phyloP scores from a whole-genome alignment of 192 early-diverging fungal species.

The Coemansia erecta region DNA sequence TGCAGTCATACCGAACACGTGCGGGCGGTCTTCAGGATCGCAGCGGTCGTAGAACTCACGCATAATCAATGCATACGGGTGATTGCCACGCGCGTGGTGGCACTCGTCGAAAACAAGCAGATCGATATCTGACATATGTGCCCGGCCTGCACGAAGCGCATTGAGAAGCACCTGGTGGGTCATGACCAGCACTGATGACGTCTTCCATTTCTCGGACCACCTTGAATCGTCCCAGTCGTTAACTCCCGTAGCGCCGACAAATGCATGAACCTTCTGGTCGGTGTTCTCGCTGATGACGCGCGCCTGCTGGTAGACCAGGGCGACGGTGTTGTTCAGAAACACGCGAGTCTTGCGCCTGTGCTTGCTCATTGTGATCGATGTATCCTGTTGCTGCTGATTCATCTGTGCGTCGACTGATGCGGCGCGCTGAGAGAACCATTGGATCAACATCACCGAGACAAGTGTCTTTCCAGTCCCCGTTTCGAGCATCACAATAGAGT shows the following conservation, averaged over 20 bases:
- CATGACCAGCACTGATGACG: slow-evolving; percentile 76
- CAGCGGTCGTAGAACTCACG: slow-evolving; percentile 71
- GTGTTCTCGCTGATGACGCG: slow-evolving; percentile 72
- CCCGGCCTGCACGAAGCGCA: slow-evolving; percentile 66
- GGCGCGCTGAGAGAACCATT: slow-evolving; percentile 59
- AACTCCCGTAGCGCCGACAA: slow-evolving; percentile 67
- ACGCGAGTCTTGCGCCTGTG: slow-evolving; percentile 44
- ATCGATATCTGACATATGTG: slow-evolving; percentile 66
- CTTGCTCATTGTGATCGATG: no score
- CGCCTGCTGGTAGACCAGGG: slow-evolving; percentile 84
- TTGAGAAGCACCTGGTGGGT: slow-evolving; percentile 85
- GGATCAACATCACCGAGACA: slow-evolving; percentile 81
- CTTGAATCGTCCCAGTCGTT: slow-evolving; percentile 59
- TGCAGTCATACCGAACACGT: slow-evolving; percentile 91
- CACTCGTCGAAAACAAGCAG: slow-evolving; percentile 95
- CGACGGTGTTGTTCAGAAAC: slow-evolving; percentile 86
- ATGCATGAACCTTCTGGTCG: slow-evolving; percentile 57
- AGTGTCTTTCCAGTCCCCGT: slow-evolving; percentile 95
- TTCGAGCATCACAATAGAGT: slow-evolving; percentile 87
- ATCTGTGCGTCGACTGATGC: neutral
- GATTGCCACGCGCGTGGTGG: slow-evolving; percentile 78
- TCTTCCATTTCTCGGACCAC: slow-evolving; percentile 62
- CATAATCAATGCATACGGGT: slow-evolving; percentile 81
- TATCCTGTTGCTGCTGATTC: neutral
- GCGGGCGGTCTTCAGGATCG: slow-evolving; percentile 57